Conservation (phyloP, 2,329 filamentous ascomycete species). For the Chalaropsis thielavioides region DNA sequence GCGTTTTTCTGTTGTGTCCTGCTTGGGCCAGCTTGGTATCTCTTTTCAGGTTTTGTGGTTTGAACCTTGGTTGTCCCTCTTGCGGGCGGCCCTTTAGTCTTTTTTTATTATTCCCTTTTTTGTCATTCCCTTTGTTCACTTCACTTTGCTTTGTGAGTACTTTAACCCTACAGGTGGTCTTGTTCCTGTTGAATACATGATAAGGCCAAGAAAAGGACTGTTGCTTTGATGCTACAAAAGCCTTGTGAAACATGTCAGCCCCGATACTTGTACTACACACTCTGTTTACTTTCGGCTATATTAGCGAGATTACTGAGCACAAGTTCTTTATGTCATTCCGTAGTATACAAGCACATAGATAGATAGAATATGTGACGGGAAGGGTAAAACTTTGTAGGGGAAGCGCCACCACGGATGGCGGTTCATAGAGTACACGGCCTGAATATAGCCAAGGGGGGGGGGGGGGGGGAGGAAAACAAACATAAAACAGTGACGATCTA, state of each 20-base stretch:
- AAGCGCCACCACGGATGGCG: neutral
- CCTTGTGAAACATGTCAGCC: neutral
- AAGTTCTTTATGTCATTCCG: constrained; percentile 1
- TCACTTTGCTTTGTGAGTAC: neutral
- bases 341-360: constrained; percentile 2
- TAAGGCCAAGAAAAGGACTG: neutral
- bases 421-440: constrained; percentile 14
- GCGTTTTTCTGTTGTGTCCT: neutral
- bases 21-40: neutral
- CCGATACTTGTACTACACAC: neutral
- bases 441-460: neutral
- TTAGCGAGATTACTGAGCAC: constrained; percentile 1
- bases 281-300: neutral
- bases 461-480: neutral
- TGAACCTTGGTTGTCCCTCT: neutral
- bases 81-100: neutral
- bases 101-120: neutral
- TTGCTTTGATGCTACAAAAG: neutral
- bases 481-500: neutral
- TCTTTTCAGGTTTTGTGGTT: neutral
- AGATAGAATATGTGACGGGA: neutral
- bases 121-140: neutral
- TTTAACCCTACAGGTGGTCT: neutral
- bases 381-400: neutral
- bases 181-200: neutral